Evolutionary conservation across 352 stramenopile genomes (phyloP).

Genomic region (Phytophthora macrochlamydospora): DNA sequence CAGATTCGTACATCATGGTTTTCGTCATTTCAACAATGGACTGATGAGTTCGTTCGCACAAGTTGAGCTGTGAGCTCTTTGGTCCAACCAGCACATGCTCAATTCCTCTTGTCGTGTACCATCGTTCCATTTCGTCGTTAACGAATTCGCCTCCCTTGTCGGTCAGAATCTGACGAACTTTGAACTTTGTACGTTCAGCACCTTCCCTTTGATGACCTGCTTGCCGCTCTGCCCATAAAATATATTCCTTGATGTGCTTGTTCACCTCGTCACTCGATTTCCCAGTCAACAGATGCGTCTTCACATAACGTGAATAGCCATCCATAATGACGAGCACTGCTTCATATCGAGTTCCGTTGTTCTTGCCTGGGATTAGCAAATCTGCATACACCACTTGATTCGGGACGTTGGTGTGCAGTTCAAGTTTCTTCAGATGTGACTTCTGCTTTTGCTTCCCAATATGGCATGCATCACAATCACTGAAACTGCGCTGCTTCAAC

Average conservation of each 20-base stretch:
- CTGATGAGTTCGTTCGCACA: conserved; percentile 12
- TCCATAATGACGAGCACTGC: conserved; percentile 3
- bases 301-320: conserved; percentile 1
- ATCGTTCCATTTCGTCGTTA: conserved; percentile 1
- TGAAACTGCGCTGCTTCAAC: neutral
- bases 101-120: conserved; percentile 11
- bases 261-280: conserved; percentile 4
- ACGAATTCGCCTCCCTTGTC: conserved; percentile 9
- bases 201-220: neutral
- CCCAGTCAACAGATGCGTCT: neutral
- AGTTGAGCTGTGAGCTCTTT: conserved; percentile 14
- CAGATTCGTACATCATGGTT: conserved; percentile 2
- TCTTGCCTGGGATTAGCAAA: conserved; percentile 10
- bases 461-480: neutral
- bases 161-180: conserved; percentile 7
- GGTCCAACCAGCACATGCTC: conserved; percentile 13
- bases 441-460: conserved; percentile 7
- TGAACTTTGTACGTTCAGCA: neutral
- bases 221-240: conserved; percentile 5
- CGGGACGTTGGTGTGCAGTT: neutral
- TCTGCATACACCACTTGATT: conserved; percentile 4
- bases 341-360: conserved; percentile 7
- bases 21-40: neutral
- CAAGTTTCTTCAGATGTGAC: conserved; percentile 1
- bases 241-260: conserved; percentile 13